Conservation (phyloP, 2,329 filamentous ascomycete genomes). For the Sclerotiophoma versabilis region DNA sequence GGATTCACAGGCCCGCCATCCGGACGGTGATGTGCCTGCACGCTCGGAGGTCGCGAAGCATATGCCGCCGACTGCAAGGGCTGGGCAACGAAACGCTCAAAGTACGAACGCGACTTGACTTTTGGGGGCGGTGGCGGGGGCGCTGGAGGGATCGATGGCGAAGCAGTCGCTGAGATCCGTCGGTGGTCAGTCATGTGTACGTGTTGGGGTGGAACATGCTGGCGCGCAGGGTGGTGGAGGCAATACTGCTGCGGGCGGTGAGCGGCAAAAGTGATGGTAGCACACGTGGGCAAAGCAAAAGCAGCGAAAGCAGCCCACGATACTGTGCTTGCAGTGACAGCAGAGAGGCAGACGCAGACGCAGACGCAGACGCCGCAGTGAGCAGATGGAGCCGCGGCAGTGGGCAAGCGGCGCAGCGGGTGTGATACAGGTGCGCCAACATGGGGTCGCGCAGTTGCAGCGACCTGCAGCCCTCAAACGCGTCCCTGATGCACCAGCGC, state of each 20-base stretch:
- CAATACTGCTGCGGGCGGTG: conserved; percentile 10
- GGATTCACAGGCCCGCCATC: conserved; percentile 47
- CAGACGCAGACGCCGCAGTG: neutral
- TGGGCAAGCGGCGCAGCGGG: conserved; percentile 1
- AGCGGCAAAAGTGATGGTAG: neutral
- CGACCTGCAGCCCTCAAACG: conserved; percentile 14
- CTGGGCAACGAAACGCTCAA: conserved; percentile 62
- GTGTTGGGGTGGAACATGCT: conserved; percentile 11
- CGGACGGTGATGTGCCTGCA: conserved; percentile 53
- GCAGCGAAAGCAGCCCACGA: neutral
- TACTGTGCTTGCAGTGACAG: neutral
- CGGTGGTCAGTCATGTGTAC: conserved; percentile 31
- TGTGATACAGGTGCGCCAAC: conserved; percentile 5
- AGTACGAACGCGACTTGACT: conserved; percentile 43
- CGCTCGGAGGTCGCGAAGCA: conserved; percentile 61
- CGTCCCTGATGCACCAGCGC: conserved; percentile 13
- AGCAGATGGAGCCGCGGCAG: conserved; percentile 1
- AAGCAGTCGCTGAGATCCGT: conserved; percentile 22
- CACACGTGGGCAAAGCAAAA: neutral
- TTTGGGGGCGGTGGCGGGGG: conserved; percentile 48
- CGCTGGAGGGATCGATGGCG: conserved; percentile 38
- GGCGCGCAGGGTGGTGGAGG: conserved; percentile 1
- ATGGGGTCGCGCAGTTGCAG: conserved; percentile 2
- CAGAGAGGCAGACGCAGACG: too few relatives aligned
- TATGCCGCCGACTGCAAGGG: conserved; percentile 57